These are phyloP conservation scores for Cryptococcus sp. DNA, from an alignment of 1,284 basidiomycete genomes.

Conservation along the genomic window DNA sequence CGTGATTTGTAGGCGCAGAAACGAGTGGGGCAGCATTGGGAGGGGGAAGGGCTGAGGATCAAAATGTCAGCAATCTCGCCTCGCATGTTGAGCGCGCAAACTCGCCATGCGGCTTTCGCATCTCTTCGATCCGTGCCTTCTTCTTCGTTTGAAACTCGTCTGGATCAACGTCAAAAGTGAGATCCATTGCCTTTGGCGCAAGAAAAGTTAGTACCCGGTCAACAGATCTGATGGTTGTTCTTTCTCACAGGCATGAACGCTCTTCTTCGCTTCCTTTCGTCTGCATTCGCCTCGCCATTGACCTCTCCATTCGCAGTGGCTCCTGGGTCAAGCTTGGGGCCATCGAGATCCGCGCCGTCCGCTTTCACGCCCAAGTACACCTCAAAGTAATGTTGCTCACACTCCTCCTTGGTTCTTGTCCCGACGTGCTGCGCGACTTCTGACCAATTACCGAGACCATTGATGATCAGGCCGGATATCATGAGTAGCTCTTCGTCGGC, in stretches of 20 bases:
- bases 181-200: conserved; percentile 63
- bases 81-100: conserved; percentile 10
- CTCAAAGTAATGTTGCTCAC: conserved; percentile 82
- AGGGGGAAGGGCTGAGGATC: conserved; percentile 46
- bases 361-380: conserved; percentile 66
- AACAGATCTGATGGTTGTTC: conserved; percentile 1
- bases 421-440: conserved; percentile 96
- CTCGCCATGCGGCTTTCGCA: conserved; percentile 56
- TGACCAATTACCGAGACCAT: conserved; percentile 96
- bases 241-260: conserved; percentile 67
- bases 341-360: conserved; percentile 22
- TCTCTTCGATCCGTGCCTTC: conserved; percentile 73
- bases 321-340: conserved; percentile 15
- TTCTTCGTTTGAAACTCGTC: conserved; percentile 84
- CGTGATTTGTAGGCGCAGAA: conserved; percentile 92
- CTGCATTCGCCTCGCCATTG: conserved; percentile 14
- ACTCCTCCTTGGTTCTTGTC: conserved; percentile 91
- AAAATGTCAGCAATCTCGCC: conserved; percentile 1
- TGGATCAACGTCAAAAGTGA: conserved; percentile 70
- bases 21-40: conserved; percentile 68
- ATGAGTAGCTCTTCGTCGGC: conserved; percentile 96
- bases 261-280: conserved; percentile 25
- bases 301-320: conserved; percentile 7
- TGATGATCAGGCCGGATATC: conserved; percentile 82
- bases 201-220: not conserved